phyloP scores from a whole-genome alignment of 2,329 filamentous ascomycete species.

The Diplodia scrobiculata region DNA sequence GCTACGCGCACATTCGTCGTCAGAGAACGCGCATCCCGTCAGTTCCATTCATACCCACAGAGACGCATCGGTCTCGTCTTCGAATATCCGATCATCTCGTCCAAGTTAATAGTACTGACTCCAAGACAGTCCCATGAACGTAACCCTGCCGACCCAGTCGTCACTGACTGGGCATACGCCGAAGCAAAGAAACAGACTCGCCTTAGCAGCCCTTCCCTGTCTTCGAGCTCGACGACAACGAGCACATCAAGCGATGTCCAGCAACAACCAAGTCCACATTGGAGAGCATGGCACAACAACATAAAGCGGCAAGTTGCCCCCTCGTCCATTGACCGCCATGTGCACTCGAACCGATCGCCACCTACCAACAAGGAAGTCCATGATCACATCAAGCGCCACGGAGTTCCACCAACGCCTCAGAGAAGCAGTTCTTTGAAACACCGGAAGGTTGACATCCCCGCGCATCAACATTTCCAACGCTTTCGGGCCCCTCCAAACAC shows the following conservation, averaged over 20 bases:
- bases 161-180: constrained; percentile 40
- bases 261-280: constrained; percentile 22
- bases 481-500: neutral
- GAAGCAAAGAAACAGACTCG: neutral
- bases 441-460: constrained; percentile 28
- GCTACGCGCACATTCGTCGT: neutral
- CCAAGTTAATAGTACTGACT: constrained; percentile 25
- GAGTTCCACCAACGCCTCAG: constrained; percentile 1
- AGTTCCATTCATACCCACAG: neutral
- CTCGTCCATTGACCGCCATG: neutral
- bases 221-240: neutral
- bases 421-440: constrained; percentile 22
- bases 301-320: neutral
- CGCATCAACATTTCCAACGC: constrained; percentile 24
- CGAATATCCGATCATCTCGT: neutral
- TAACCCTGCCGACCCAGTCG: constrained; percentile 32
- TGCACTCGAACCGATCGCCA: neutral
- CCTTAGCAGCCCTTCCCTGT: constrained; percentile 11
- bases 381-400: constrained; percentile 11
- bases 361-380: constrained; percentile 5
- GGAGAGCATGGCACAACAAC: constrained; percentile 26
- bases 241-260: neutral
- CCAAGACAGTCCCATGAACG: constrained; percentile 23
- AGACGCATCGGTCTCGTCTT: neutral
- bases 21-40: neutral